Percentiles rank a stretch among this genome's conserved stretches.
These are phyloP conservation scores for Eragrostis nindensis DNA, from an alignment of 176 grass and related monocot genomes.

Conservation along the genomic window DNA sequence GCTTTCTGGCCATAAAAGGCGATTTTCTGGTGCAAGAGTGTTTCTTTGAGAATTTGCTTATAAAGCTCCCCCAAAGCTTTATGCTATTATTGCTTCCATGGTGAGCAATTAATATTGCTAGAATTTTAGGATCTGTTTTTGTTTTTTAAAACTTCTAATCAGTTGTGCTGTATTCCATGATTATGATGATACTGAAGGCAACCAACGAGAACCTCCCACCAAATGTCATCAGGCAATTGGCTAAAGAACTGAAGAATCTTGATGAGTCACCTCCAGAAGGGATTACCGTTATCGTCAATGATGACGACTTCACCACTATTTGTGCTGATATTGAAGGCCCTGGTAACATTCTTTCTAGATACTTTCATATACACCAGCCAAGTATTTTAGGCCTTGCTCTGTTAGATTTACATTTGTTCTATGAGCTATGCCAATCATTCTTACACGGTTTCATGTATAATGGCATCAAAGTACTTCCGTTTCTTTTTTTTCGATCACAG, in stretches of 20 bases:
- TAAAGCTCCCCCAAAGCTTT: not conserved
- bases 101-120: slow-evolving; percentile 24
- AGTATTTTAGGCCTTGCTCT: not conserved
- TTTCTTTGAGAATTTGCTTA: not conserved
- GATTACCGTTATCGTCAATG: slow-evolving; percentile 82
- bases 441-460: not conserved
- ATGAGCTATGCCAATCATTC: not conserved
- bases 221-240: slow-evolving; percentile 90
- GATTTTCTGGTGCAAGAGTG: not conserved
- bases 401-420: not conserved
- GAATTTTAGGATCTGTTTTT: not conserved
- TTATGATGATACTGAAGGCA: slow-evolving; percentile 59
- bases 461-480: not conserved
- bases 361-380: not conserved
- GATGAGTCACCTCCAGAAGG: slow-evolving; percentile 94
- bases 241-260: slow-evolving; percentile 89
- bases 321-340: slow-evolving; percentile 91
- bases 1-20: slow-evolving; percentile 8
- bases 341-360: slow-evolving; percentile 53
- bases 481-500: not conserved
- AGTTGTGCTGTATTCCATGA: not conserved
- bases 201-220: slow-evolving; percentile 92
- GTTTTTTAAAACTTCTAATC: not conserved
- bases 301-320: slow-evolving; percentile 85
- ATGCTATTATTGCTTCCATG: slow-evolving; percentile 38